Percentiles rank a stretch among this genome's conserved stretches.
Evolutionary conservation across 306 rosid genomes (phyloP).

Genomic region (Gastrolobium villosum): DNA sequence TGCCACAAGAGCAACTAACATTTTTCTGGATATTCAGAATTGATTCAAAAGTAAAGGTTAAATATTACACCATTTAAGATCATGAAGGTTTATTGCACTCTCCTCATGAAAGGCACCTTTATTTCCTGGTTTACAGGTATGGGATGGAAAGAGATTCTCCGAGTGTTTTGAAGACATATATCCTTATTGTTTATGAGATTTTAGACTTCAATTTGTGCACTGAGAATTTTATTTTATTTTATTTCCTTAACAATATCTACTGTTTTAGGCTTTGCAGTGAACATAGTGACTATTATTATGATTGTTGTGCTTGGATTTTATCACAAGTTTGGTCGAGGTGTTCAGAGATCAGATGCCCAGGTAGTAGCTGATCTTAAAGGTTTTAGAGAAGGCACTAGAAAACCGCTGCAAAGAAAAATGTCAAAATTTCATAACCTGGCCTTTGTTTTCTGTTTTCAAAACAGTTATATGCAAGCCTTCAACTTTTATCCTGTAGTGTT

Average conservation of each 20-base stretch:
- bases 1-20: background rate
- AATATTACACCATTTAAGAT: slow-evolving; percentile 2
- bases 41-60: background rate
- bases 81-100: slow-evolving; percentile 29
- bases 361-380: slow-evolving; percentile 30
- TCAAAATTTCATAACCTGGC: slow-evolving; percentile 11
- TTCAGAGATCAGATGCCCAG: slow-evolving; percentile 58
- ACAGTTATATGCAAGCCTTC: slow-evolving; percentile 18
- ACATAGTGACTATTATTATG: slow-evolving; percentile 65
- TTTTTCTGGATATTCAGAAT: background rate
- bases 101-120: slow-evolving; percentile 26
- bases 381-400: slow-evolving; percentile 11
- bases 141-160: slow-evolving; percentile 76
- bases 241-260: slow-evolving; percentile 70
- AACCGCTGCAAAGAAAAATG: background rate
- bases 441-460: slow-evolving; percentile 7
- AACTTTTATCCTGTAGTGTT: slow-evolving; percentile 5
- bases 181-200: slow-evolving; percentile 60
- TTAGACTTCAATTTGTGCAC: slow-evolving; percentile 40
- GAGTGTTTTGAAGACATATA: slow-evolving; percentile 81
- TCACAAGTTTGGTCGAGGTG: slow-evolving; percentile 46
- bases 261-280: slow-evolving; percentile 76
- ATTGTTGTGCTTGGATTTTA: slow-evolving; percentile 60
- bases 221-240: slow-evolving; percentile 31
- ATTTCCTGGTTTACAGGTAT: slow-evolving; percentile 69